A percentile compares a stretch with the other conserved stretches of the same genome.
Conservation (phyloP, 305 asterid genomes). For the Fraxinus angustifolia region DNA sequence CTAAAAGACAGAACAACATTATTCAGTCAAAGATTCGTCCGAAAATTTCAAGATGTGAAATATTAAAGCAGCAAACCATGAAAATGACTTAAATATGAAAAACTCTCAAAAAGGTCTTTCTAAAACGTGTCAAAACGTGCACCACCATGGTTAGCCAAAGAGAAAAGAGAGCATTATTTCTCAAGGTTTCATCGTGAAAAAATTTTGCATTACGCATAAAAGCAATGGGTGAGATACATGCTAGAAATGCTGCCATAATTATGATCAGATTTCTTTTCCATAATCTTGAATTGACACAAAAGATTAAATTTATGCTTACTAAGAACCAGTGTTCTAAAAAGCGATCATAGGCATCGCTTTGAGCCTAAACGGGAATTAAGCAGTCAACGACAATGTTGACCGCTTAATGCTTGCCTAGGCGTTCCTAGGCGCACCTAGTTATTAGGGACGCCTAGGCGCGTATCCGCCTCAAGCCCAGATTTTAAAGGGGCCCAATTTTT, state of each 20-base stretch:
- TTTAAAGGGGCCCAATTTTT: no score
- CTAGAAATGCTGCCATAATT: slow-evolving; percentile 12
- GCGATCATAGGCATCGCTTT: no score
- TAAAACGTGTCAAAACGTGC: slow-evolving; percentile 18
- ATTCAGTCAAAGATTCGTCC: not conserved
- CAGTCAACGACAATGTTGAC: no score
- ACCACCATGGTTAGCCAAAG: not conserved
- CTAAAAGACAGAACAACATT: slow-evolving; percentile 3
- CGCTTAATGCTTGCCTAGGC: no score
- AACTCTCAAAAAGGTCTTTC: slow-evolving; percentile 2
- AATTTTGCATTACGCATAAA: not conserved
- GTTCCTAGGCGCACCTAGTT: no score
- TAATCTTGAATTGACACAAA: not conserved
- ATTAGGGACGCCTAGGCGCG: no score
- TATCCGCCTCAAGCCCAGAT: no score
- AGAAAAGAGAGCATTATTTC: not conserved
- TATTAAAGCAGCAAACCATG: not conserved
- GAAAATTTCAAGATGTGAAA: not conserved
- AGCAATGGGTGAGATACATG: slow-evolving; percentile 3
- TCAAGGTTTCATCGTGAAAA: slow-evolving; percentile 15
- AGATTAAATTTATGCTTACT: not conserved
- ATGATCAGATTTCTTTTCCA: not conserved
- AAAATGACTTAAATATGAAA: not conserved
- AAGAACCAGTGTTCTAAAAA: no score
- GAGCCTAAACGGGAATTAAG: no score